Base-by-base conservation (phyloP, 2,329 filamentous ascomycete species). In the Alternaria gansuensis region DNA sequence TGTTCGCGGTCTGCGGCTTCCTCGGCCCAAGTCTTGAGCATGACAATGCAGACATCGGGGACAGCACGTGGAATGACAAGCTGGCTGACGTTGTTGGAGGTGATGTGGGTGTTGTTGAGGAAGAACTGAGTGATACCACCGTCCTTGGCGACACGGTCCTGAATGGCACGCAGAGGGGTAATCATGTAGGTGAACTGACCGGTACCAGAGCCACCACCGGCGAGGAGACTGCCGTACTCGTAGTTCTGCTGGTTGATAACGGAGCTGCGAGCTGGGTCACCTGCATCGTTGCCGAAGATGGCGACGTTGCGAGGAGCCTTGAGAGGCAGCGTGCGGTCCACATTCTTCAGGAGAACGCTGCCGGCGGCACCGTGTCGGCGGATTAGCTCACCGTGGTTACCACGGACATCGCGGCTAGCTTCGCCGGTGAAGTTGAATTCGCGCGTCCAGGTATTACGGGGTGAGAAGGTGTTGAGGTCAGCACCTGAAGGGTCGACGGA, bases 11-110 rank as follows among this genome's bases (percentile, higher is more conserved):
- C 82, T n/a, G 64, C 70, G 43, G 76, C 80, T 68, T 84, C 82
- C 2, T 75, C 72, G 0, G 81, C 81, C 71, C 75, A 83, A 13
- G 71, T 84, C 83, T 87, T 88, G 57, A 87, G 77, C 74, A 88
- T 85, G 29, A 88, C 85, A n/a, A 88, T 77, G 72, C 65, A 81
- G 9, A 85, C 83, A 8, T 82, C 78, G 7, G 80, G 77, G 1
- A 80, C 54, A 8, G 60, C 51, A 40, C 79, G 70, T 65, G 45
- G 78, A 11, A 70, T 63, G 58, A 71, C 63, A 26, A 70, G 64
- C 41, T 62, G 66, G 44, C 63, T 63, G 39, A 74, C 48, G 21
- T 76, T 71, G 11, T 65, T 72, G 24, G 64, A 63, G 17, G 73
- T 75, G 41, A 75, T 77, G 54, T 76, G 65, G 5, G 73, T 79